Conservation (phyloP, 768 basidiomycete genomes). For the Leccinum boreale region DNA sequence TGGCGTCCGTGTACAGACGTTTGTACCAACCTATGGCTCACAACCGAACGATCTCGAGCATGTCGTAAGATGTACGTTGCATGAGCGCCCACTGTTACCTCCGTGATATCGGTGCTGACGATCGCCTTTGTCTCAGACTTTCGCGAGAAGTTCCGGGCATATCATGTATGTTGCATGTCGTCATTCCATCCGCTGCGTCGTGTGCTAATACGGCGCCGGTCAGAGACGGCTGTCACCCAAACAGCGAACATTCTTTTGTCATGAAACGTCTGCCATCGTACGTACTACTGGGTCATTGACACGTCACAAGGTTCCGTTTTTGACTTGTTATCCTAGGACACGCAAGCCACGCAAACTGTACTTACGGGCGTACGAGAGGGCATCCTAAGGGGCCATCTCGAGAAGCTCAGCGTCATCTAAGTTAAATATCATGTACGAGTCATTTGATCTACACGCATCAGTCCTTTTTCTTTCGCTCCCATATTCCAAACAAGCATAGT, state of each 20-base stretch:
- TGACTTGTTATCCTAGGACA: slow-evolving; percentile 30
- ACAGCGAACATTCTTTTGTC: slow-evolving; percentile 58
- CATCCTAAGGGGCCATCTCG: slow-evolving; percentile 32
- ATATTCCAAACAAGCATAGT: background rate
- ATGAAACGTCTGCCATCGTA: slow-evolving; percentile 71
- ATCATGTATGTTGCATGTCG: slow-evolving; percentile 45
- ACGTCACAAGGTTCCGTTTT: background rate
- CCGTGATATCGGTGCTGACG: background rate
- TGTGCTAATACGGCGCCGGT: background rate
- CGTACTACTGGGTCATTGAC: slow-evolving; percentile 21
- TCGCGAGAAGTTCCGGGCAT: slow-evolving; percentile 61
- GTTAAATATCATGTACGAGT: background rate
- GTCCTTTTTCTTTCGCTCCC: background rate
- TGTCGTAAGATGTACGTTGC: slow-evolving; percentile 60
- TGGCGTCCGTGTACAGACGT: slow-evolving; percentile 54
- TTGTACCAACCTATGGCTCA: slow-evolving; percentile 60
- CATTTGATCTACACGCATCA: background rate
- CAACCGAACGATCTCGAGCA: slow-evolving; percentile 53
- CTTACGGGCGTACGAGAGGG: slow-evolving; percentile 43
- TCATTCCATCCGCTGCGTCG: background rate
- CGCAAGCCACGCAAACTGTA: slow-evolving; percentile 35
- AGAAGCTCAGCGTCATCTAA: slow-evolving; percentile 29
- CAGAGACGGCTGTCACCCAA: slow-evolving; percentile 58
- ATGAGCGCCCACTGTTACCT: background rate
- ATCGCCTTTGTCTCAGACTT: slow-evolving; percentile 44